Percentiles rank a stretch among this genome's conserved stretches.
Evolutionary conservation across 2,329 filamentous ascomycete species (phyloP).

Genomic region (Fusarium sp.): DNA sequence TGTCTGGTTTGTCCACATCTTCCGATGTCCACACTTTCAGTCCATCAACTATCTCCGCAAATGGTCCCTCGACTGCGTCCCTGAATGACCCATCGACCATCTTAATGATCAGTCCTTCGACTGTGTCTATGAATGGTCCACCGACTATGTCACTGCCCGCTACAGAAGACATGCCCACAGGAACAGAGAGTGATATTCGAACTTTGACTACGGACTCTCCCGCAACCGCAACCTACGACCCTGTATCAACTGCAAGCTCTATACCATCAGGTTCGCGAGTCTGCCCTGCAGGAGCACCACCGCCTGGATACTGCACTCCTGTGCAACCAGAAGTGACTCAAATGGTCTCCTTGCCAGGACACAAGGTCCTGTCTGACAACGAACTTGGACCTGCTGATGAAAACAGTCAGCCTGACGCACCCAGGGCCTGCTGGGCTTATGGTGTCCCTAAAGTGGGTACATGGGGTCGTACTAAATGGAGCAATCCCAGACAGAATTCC

Average conservation of each 20-base stretch:
- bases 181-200: not conserved
- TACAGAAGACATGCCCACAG: not conserved
- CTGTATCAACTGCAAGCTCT: not conserved
- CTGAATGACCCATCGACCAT: too few relatives aligned
- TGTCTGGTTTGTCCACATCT: not conserved
- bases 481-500: slow-evolving; percentile 13
- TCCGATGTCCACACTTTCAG: not conserved
- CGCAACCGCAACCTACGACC: not conserved
- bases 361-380: not conserved
- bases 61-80: not conserved
- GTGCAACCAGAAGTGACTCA: slow-evolving; percentile 1
- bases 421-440: slow-evolving; percentile 12
- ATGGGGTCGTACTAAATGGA: slow-evolving; percentile 7
- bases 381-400: not conserved
- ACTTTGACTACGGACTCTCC: accelerated
- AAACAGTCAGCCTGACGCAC: not conserved
- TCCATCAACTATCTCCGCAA: not conserved
- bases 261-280: not conserved
- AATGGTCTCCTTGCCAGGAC: not conserved
- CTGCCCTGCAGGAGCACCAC: slow-evolving; percentile 5
- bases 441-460: not conserved
- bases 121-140: not conserved
- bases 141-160: not conserved
- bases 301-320: slow-evolving; percentile 10
- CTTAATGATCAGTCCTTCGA: too few relatives aligned